Evolutionary conservation across 2,329 filamentous ascomycete genomes (phyloP), one percentile per base, ranked within the genome.

Genomic region (Diplodia corticola): DNA sequence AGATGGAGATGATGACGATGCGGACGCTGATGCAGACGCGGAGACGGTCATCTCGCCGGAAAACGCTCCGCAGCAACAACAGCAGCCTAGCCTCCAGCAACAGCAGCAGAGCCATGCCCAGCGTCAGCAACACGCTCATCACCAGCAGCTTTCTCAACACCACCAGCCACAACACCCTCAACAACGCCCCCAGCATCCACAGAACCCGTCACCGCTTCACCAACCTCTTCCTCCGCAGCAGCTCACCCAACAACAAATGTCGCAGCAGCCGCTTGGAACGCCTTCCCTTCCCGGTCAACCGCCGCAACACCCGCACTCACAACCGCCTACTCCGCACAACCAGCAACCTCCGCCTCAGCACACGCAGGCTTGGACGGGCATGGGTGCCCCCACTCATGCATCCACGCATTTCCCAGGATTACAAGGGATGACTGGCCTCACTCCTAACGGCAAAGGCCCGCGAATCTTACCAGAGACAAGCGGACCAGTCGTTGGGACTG

Each of bases 121-220:
- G 26, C 49, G 26, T 13, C 65, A 61, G 37, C 65, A 66, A 35
- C 50, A 57, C 40, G 28, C 28, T 26, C 65, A 59, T 44, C 50
- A 55, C 22, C 59, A 63, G 65, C 60, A 76, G 67, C 69, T 77
- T 61, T 76, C 80, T 64, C 68, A 64, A 28, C 35, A 64, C 4
- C 49, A 54, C n/a, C 48, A 22, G 3, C 63, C 35, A 5, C 63
- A 57, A 30, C 63, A 55, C 7, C 22, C 50, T 9, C 63, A 55
- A 44, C 40, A 44, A 6, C 40, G n/a, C 9, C 40, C 40, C 3
- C 40, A 65, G 17, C 63, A 50, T 7, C 63, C 40, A 26, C 63
- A 57, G 22, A 40, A 65, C 9, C 60, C 49, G n/a, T 53, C 60
- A 15, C 60, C 46, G 28, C 64, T 57, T 37, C 63, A 65, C 20